A percentile compares a stretch with the other conserved stretches of the same genome.
Evolutionary conservation across 2,329 filamentous ascomycete species (phyloP).

Genomic region (Fusarium sp.): DNA sequence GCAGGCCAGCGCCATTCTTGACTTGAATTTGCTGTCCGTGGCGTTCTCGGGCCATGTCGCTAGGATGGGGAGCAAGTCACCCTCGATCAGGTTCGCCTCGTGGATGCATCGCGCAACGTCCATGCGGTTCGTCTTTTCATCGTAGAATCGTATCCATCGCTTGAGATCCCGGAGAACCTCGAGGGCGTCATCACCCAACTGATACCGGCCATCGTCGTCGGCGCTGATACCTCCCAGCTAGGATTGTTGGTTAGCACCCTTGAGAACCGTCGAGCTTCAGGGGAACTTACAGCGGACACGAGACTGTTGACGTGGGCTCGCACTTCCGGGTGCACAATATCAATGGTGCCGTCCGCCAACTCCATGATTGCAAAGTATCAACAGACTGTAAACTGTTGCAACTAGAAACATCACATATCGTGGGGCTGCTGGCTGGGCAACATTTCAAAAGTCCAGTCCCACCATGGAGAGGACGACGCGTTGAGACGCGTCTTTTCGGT

Average conservation of each 20-base stretch:
- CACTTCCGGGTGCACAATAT: slow-evolving; percentile 89
- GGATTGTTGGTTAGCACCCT: slow-evolving; percentile 24
- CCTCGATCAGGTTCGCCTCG: slow-evolving; percentile 90
- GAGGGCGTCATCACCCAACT: slow-evolving; percentile 91
- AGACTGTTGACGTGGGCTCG: slow-evolving; percentile 94
- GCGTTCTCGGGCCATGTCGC: slow-evolving; percentile 81
- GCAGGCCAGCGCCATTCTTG: slow-evolving; percentile 84
- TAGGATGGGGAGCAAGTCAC: slow-evolving; percentile 90
- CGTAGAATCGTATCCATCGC: slow-evolving; percentile 94
- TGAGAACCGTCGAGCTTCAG: neutral
- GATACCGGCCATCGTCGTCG: slow-evolving; percentile 84
- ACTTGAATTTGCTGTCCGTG: slow-evolving; percentile 78
- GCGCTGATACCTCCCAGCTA: slow-evolving; percentile 87
- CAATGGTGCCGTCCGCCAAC: slow-evolving; percentile 59
- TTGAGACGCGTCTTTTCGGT: slow-evolving; percentile 29
- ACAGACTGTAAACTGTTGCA: slow-evolving; percentile 24
- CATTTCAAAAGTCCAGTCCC: slow-evolving; percentile 28
- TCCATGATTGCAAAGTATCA: slow-evolving; percentile 59
- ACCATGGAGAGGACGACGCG: slow-evolving; percentile 26
- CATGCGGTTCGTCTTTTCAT: slow-evolving; percentile 91
- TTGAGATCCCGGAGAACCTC: slow-evolving; percentile 93
- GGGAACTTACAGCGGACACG: slow-evolving; percentile 81
- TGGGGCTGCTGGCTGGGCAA: slow-evolving; percentile 31
- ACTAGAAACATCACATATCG: slow-evolving; percentile 26
- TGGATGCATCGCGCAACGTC: slow-evolving; percentile 94